phyloP scores from a whole-genome alignment of 306 rosid species.

The Lathyrus tuberosus region DNA sequence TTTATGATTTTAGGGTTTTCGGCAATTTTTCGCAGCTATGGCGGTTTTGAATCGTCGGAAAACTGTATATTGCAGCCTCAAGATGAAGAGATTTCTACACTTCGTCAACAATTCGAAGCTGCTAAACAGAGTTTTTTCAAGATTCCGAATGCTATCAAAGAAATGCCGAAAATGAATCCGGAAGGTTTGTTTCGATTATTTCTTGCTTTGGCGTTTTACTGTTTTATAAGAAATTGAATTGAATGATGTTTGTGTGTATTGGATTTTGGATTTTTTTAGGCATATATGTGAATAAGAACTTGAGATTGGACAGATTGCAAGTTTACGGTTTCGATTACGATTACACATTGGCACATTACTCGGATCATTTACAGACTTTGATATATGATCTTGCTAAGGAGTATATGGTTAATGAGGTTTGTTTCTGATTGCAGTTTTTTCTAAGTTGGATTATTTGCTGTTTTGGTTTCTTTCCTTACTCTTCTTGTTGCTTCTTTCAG shows the following conservation, averaged over 20 bases:
- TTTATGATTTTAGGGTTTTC: constrained; percentile 51
- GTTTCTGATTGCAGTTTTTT: constrained; percentile 24
- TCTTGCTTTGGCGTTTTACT: background rate
- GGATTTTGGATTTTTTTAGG: constrained; percentile 50
- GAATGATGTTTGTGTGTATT: background rate
- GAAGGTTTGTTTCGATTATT: constrained; percentile 50
- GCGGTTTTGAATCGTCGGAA: constrained; percentile 39
- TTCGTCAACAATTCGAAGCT: constrained; percentile 67
- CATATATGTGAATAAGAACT: constrained; percentile 83
- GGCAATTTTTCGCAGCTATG: constrained; percentile 52
- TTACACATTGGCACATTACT: constrained; percentile 95
- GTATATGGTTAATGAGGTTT: constrained; percentile 84
- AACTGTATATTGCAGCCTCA: constrained; percentile 37
- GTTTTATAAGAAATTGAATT: background rate
- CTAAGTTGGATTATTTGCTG: background rate
- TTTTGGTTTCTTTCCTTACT: constrained; percentile 30
- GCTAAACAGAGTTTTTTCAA: constrained; percentile 66
- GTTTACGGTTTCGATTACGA: constrained; percentile 97
- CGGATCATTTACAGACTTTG: constrained; percentile 76
- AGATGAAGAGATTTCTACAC: constrained; percentile 54
- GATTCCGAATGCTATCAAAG: constrained; percentile 64
- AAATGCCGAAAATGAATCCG: constrained; percentile 83
- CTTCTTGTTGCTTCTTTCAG: constrained; percentile 57
- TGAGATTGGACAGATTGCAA: constrained; percentile 76
- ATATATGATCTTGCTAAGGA: constrained; percentile 93